Evolutionary conservation across 2,329 filamentous ascomycete species (phyloP), one percentile per base, ranked within the genome.

Genomic region (Penicillium sp.): DNA sequence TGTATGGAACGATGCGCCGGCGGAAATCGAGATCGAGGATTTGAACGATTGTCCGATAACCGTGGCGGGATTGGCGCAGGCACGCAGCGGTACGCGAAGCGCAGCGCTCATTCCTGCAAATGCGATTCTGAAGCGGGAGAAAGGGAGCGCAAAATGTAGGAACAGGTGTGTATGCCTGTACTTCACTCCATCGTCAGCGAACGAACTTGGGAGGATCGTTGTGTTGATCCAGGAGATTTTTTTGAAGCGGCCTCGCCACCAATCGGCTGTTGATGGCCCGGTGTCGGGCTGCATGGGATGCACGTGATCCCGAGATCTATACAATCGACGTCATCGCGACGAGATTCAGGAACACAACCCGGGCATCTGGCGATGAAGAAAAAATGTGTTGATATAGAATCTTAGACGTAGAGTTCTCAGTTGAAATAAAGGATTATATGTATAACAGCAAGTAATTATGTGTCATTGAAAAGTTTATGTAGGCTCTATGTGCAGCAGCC

Each of bases 31-130:
- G 12, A 17, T 62, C 33, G 68, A 59, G 62, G 54, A 56, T 64
- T 59, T 69, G 49, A 67, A 60, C 40, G 68, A 59, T 64, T 66
- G 70, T 65, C 69, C 70, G 56, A 72, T 58, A 51, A 70, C 70
- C 59, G 70, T 61, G 59, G 68, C 69, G 65, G 72, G 70, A 68
- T 69, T 68, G 66, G 70, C 68, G 62, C 68, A 68, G 60, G 71
- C 68, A 71, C 75, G 73, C 72, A 74, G 69, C 64, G 73, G 71
- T 63, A 69, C 66, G 64, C 72, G 73, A 70, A 72, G 65, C 64
- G 68, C 67, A 66, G 68, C 70, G 69, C 71, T 76, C 75, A 77
- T 77, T 61, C 72, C 72, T 70, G 71, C 65, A 44, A 50, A 26
- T 59, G 35, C 28, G 24, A 60, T 62, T 35, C 58, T 56, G 40